Evolutionary conservation across 306 rosid genomes (phyloP).

Genomic region (Quercus mongolica): DNA sequence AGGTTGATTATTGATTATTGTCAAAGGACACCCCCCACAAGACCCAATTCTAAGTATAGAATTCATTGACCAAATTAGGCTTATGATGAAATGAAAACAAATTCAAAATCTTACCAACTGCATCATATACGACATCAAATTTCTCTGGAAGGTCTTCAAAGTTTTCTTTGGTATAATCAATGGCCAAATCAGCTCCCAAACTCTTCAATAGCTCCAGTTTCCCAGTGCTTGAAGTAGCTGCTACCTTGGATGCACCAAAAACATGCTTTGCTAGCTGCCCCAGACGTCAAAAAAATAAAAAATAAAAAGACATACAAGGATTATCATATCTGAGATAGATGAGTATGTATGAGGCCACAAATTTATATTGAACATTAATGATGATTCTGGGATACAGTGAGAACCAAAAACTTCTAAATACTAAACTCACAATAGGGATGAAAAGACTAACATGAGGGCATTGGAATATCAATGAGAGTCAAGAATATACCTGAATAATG

Average conservation of each 20-base stretch:
- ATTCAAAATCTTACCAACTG: slow-evolving; percentile 48
- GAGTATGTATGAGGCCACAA: not conserved
- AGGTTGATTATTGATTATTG: no score
- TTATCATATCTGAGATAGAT: not conserved
- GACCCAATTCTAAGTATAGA: no score
- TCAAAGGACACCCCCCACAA: no score
- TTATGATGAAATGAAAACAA: not conserved
- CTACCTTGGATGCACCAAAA: slow-evolving; percentile 59
- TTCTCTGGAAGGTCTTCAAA: slow-evolving; percentile 55
- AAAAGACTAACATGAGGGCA: not conserved
- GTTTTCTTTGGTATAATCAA: slow-evolving; percentile 63
- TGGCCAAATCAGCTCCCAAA: slow-evolving; percentile 57
- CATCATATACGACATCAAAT: slow-evolving; percentile 62
- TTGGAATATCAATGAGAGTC: not conserved
- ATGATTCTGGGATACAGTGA: no score
- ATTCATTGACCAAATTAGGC: no score
- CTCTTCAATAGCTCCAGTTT: slow-evolving; percentile 51
- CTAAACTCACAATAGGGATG: not conserved
- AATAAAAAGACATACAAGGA: no score
- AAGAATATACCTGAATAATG: slow-evolving; percentile 46
- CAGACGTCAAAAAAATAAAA: not conserved
- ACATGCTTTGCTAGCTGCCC: slow-evolving; percentile 64
- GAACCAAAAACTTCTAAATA: no score
- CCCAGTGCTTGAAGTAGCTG: slow-evolving; percentile 60
- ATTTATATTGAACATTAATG: not conserved